Evolutionary conservation across 2,329 filamentous ascomycete species (phyloP).

Genomic region (Xylaria sp.): DNA sequence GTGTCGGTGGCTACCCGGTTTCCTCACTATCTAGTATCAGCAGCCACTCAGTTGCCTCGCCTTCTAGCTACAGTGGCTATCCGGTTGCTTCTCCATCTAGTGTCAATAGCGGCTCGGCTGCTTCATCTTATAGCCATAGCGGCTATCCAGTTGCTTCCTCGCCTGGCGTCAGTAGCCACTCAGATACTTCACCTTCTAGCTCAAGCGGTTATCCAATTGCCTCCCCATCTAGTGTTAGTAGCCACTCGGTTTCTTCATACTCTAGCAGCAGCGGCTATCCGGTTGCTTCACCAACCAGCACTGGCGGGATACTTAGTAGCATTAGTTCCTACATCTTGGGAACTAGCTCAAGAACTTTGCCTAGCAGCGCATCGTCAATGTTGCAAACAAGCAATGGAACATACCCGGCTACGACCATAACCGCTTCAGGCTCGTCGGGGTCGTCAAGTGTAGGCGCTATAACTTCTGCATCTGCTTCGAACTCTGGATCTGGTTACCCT

Average conservation of each 20-base stretch:
- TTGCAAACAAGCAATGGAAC: slow-evolving; percentile 5
- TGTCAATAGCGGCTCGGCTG: too few relatives aligned
- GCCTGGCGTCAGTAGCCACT: too few relatives aligned
- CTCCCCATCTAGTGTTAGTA: neutral
- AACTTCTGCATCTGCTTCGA: slow-evolving; percentile 20
- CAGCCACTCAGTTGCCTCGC: too few relatives aligned
- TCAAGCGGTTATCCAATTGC: too few relatives aligned
- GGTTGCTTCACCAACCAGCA: slow-evolving; percentile 37
- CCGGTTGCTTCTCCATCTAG: too few relatives aligned
- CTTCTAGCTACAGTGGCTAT: too few relatives aligned
- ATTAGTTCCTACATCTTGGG: slow-evolving; percentile 48
- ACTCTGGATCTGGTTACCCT: slow-evolving; percentile 11
- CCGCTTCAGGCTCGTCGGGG: slow-evolving; percentile 2
- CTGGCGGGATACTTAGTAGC: slow-evolving; percentile 46
- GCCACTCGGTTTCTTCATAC: neutral
- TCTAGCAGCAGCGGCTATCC: slow-evolving; percentile 35
- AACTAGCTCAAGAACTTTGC: slow-evolving; percentile 34
- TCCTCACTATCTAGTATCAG: too few relatives aligned
- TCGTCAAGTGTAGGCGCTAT: neutral
- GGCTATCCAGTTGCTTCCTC: too few relatives aligned
- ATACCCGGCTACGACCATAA: slow-evolving; percentile 17
- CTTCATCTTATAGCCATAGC: too few relatives aligned
- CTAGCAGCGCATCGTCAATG: slow-evolving; percentile 1
- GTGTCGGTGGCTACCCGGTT: too few relatives aligned
- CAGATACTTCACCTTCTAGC: too few relatives aligned